Evolutionary conservation across 305 asterid species (phyloP).

Genomic region (Ajuga reptans): DNA sequence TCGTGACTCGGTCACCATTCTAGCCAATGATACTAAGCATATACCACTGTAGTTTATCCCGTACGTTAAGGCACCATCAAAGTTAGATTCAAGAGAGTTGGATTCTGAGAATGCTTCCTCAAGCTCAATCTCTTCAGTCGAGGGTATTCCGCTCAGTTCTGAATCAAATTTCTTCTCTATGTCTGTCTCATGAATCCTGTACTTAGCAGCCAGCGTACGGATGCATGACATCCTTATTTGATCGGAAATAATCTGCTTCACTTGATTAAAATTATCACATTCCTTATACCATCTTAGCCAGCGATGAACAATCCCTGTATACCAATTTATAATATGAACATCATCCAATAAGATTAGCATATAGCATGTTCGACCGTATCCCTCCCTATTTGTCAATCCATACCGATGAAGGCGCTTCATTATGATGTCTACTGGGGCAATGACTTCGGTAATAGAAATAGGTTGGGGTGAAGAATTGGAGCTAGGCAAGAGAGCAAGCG

Average conservation of each 20-base stretch:
- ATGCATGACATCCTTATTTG: slow-evolving; percentile 73
- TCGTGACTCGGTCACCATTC: slow-evolving; percentile 55
- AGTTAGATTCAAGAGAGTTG: slow-evolving; percentile 22
- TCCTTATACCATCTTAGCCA: slow-evolving; percentile 74
- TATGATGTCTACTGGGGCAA: slow-evolving; percentile 48
- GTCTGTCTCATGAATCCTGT: slow-evolving; percentile 57
- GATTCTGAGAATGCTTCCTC: slow-evolving; percentile 37
- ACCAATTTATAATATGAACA: slow-evolving; percentile 64
- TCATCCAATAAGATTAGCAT: slow-evolving; percentile 51
- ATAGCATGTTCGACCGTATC: slow-evolving; percentile 53
- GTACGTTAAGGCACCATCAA: slow-evolving; percentile 42
- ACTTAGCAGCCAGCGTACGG: slow-evolving; percentile 58
- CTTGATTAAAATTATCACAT: slow-evolving; percentile 54
- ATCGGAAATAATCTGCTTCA: slow-evolving; percentile 50
- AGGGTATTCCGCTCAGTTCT: slow-evolving; percentile 59
- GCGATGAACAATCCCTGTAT: slow-evolving; percentile 56
- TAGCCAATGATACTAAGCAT: slow-evolving; percentile 59
- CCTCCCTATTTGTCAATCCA: slow-evolving; percentile 56
- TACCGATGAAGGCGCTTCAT: slow-evolving; percentile 57
- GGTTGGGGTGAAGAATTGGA: slow-evolving; percentile 26
- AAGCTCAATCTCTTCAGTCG: slow-evolving; percentile 51
- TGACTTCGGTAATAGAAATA: slow-evolving; percentile 33
- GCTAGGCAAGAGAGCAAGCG: slow-evolving; percentile 53
- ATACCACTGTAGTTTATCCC: slow-evolving; percentile 58
- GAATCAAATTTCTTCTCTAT: slow-evolving; percentile 67